A percentile compares a stretch with the other conserved stretches of the same genome.
Conservation (phyloP, 768 basidiomycete genomes). For the Tylopilus felleus region DNA sequence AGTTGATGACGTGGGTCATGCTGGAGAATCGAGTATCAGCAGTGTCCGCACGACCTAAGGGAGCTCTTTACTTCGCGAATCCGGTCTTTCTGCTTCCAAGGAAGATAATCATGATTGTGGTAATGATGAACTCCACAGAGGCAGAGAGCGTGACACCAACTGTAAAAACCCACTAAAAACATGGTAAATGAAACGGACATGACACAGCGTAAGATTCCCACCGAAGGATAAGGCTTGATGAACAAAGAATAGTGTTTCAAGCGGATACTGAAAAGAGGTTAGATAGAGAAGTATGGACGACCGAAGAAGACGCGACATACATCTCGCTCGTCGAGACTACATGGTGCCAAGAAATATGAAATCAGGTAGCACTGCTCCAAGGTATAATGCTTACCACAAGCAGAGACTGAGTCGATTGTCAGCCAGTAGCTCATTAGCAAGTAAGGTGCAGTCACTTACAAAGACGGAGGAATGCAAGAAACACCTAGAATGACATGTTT, state of each 20-base stretch:
- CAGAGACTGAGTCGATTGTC: conserved; percentile 21
- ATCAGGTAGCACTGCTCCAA: not conserved
- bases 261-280: conserved; percentile 15
- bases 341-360: not conserved
- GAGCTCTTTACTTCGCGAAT: conserved; percentile 23
- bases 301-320: conserved; percentile 9
- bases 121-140: conserved; percentile 34
- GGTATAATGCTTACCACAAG: conserved; percentile 22
- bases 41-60: not conserved
- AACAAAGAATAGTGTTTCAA: conserved; percentile 30
- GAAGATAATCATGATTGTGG: conserved; percentile 30
- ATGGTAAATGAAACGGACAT: not conserved
- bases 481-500: conserved; percentile 10
- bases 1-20: conserved; percentile 48
- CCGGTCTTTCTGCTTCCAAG: conserved; percentile 31
- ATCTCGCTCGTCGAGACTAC: conserved; percentile 33
- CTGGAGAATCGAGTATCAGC: conserved; percentile 22
- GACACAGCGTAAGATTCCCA: not conserved
- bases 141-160: conserved; percentile 31
- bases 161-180: conserved; percentile 31
- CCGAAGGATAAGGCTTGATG: conserved; percentile 31
- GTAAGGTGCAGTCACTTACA: conserved; percentile 15
- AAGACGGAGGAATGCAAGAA: conserved; percentile 34
- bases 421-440: not conserved
- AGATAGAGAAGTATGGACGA: not conserved